Base-by-base conservation (phyloP, 257 asterid species). In the Fraxinus anomala region DNA sequence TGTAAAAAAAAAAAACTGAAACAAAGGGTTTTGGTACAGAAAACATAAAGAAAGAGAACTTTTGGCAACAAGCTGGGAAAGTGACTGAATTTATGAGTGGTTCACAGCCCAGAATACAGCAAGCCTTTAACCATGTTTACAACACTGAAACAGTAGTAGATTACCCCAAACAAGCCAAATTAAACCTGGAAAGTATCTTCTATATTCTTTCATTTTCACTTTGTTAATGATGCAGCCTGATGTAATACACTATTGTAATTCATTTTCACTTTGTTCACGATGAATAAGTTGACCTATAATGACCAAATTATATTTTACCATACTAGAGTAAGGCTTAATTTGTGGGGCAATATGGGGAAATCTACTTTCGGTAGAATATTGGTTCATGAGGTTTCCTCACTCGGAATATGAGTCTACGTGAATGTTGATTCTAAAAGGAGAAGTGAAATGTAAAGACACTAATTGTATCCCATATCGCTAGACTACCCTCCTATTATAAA, bases 61-160 rank as follows among this genome's bases (percentile, higher is more conserved):
- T 85, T 77, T 63, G 77, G 80, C 72, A 6, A 65, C 81, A 75
- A 75, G 7, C 68, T 79, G 47, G 67, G 49, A 81, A 61, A 77
- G 73, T 73, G 76, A 70, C 61, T n/a, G 34, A 78, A 40, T 73
- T 68, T 19, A 66, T 19, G 40, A 70, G 63, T 74, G 72, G 59
- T 73, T 76, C 75, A 80, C 86, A 83, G 80, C 77, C 84, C 77
- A 81, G 70, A 65, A 73, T 54, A 73, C 28, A 77, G 16, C 49
- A 40, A 40, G 49, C 30, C 63, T 10, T 14, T 3, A 81, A 36
- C 37, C 63, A 47, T 47, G 14, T 47, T 13, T 47, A 47, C 19
- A 80, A 73, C 70, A 69, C 44, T 67, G 61, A 70, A 77, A 69
- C 87, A 74, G 88, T 80, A 89, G 80, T 77, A 78, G 81, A 61